Evolutionary conservation across 2,329 filamentous ascomycete genomes (phyloP).

Genomic region (Neoarthrinium moseri): DNA sequence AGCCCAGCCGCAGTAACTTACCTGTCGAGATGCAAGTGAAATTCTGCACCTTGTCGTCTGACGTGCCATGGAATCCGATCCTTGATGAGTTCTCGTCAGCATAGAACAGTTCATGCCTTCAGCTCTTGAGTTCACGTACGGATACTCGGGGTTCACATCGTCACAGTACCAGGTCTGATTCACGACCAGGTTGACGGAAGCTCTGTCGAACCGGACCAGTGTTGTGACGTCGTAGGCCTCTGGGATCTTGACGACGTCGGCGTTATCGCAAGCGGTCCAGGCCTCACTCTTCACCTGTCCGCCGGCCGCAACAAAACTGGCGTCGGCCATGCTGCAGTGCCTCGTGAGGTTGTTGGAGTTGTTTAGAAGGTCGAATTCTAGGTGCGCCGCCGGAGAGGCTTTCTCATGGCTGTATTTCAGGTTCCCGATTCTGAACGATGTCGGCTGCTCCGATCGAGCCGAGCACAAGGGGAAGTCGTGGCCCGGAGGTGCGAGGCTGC

Average conservation of each 20-base stretch:
- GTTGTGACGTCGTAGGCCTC: neutral
- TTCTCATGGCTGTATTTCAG: neutral
- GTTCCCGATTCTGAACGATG: neutral
- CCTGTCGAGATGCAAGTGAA: neutral
- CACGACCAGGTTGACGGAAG: neutral
- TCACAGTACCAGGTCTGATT: neutral
- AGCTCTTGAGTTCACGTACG: neutral
- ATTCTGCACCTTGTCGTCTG: neutral
- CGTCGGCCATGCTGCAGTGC: neutral
- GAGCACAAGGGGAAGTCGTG: neutral
- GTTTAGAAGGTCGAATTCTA: neutral
- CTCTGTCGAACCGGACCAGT: neutral
- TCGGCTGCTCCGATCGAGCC: neutral
- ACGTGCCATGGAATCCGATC: neutral
- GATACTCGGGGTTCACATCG: neutral
- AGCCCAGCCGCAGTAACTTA: neutral
- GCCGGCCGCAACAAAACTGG: neutral
- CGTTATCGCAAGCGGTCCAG: neutral
- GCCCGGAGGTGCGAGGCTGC: neutral
- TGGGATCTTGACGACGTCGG: neutral
- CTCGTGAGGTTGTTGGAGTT: neutral
- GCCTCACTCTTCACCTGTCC: neutral
- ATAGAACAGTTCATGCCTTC: neutral
- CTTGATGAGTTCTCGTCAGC: neutral
- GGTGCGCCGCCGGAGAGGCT: neutral